Evolutionary conservation across 176 grass and related monocot species (phyloP).

Genomic region (Themeda triandra): DNA sequence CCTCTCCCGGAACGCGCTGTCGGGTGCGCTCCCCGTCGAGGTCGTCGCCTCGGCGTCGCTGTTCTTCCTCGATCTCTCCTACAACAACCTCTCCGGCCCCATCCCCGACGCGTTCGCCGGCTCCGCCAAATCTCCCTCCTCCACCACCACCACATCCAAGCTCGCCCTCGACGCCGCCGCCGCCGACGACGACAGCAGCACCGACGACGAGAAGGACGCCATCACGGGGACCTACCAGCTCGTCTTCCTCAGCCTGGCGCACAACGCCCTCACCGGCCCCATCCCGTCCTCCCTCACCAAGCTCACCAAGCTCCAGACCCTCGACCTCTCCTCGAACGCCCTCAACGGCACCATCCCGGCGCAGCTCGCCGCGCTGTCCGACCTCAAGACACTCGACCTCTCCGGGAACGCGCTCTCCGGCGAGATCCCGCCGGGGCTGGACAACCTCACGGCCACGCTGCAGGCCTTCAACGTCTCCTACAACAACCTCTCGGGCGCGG

Average conservation of each 20-base stretch:
- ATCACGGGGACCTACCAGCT: conserved; percentile 50
- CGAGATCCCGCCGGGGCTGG: conserved; percentile 50
- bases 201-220: background rate
- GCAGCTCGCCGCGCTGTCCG: conserved; percentile 35
- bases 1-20: conserved; percentile 50
- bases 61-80: conserved; percentile 37
- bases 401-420: conserved; percentile 54
- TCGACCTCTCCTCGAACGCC: conserved; percentile 41
- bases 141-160: background rate
- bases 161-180: background rate
- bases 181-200: background rate
- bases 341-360: conserved; percentile 52
- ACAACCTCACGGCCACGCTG: conserved; percentile 55
- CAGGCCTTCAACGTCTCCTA: conserved; percentile 57
- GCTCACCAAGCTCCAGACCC: conserved; percentile 44
- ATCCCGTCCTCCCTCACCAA: conserved; percentile 30
- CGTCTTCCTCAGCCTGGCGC: conserved; percentile 39
- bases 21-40: conserved; percentile 10
- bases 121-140: background rate
- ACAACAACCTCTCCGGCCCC: conserved; percentile 52
- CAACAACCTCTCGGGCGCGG: conserved; percentile 69
- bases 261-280: conserved; percentile 34
- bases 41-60: conserved; percentile 34
- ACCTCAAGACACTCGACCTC: conserved; percentile 62
- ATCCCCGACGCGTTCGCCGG: background rate